These are phyloP conservation scores for Phytophthora pluvialis DNA, from an alignment of 352 stramenopile genomes.

Conservation along the genomic window DNA sequence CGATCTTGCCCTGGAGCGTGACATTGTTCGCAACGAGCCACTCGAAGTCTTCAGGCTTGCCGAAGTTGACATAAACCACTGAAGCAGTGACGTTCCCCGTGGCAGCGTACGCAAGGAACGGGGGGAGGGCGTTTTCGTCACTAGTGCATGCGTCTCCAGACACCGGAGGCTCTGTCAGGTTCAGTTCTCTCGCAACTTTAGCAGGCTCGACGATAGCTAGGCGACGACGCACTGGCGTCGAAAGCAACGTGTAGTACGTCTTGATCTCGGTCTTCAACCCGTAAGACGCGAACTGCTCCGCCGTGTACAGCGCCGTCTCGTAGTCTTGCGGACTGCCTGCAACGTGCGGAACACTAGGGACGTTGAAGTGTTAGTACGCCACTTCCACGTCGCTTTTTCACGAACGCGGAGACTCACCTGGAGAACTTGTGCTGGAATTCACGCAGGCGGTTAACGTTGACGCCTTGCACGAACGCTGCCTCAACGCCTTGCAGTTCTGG, in stretches of 20 bases:
- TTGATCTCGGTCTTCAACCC: slow-evolving; percentile 65
- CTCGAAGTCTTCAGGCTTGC: slow-evolving; percentile 71
- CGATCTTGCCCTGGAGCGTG: slow-evolving; percentile 61
- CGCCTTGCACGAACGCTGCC: slow-evolving; percentile 25
- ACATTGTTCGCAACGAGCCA: slow-evolving; percentile 58
- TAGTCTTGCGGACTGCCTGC: slow-evolving; percentile 44
- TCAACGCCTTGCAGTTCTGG: slow-evolving; percentile 15
- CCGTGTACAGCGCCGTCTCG: slow-evolving; percentile 53
- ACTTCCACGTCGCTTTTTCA: background rate
- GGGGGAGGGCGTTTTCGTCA: slow-evolving; percentile 53
- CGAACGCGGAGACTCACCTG: slow-evolving; percentile 9
- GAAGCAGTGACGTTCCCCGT: slow-evolving; percentile 65
- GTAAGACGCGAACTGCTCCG: slow-evolving; percentile 45
- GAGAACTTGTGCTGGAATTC: slow-evolving; percentile 53
- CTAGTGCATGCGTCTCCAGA: slow-evolving; percentile 62
- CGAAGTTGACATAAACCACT: slow-evolving; percentile 89
- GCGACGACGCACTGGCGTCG: slow-evolving; percentile 46
- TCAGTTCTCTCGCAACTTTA: slow-evolving; percentile 28
- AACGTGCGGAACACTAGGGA: slow-evolving; percentile 35
- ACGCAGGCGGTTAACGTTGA: slow-evolving; percentile 32
- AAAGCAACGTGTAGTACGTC: slow-evolving; percentile 70
- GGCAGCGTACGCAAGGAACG: slow-evolving; percentile 82
- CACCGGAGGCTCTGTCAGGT: slow-evolving; percentile 62
- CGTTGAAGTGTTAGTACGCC: background rate
- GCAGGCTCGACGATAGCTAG: slow-evolving; percentile 47